Conservation (phyloP, 148 eudicot genomes). For the Polygonum aviculare region DNA sequence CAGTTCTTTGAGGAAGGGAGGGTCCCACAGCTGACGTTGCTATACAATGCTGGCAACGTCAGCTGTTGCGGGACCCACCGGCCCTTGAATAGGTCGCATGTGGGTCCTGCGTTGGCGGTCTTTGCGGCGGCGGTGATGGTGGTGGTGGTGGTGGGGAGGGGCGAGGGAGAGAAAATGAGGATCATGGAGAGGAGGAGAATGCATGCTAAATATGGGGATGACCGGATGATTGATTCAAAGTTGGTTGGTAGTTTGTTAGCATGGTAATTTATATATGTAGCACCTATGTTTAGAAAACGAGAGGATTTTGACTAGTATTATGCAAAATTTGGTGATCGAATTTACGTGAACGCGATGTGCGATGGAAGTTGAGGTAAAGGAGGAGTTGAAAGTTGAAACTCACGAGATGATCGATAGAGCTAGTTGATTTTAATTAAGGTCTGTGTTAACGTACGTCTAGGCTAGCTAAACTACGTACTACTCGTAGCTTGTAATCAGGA, state of each 20-base stretch:
- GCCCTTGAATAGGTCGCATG: constrained; percentile 36
- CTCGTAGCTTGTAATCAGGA: no score
- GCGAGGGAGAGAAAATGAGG: not conserved
- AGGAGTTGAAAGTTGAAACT: no score
- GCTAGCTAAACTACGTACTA: no score
- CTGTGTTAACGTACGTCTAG: no score
- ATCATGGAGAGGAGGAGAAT: not conserved
- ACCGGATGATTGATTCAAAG: not conserved
- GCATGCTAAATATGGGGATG: not conserved
- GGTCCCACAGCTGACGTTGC: constrained; percentile 28
- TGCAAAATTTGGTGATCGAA: no score
- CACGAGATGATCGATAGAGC: no score
- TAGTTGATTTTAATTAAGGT: no score
- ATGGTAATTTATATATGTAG: not conserved
- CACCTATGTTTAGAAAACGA: not conserved
- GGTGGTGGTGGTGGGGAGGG: not conserved
- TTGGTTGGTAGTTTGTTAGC: not conserved
- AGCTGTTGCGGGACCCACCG: constrained; percentile 28
- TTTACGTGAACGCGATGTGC: no score
- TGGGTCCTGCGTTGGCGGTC: not conserved
- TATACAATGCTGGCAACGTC: constrained; percentile 17
- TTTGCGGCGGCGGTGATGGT: no score
- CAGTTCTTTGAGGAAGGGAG: constrained; percentile 38
- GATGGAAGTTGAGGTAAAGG: no score
- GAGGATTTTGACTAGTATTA: no score